Percentiles rank a stretch among this genome's conserved stretches.
Evolutionary conservation across 2,329 filamentous ascomycete species (phyloP).

Genomic region (Metarhizium sp.): DNA sequence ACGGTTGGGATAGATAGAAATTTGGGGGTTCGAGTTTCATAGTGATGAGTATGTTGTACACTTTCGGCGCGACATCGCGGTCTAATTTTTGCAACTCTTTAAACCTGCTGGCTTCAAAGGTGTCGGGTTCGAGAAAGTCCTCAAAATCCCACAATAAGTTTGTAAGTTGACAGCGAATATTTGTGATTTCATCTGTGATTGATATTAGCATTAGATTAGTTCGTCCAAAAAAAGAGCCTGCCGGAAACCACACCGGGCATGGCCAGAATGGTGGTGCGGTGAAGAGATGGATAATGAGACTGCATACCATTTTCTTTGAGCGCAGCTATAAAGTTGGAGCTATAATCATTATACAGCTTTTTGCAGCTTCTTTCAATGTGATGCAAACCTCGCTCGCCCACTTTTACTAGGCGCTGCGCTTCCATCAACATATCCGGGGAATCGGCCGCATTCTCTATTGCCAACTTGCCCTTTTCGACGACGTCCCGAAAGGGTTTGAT

Average conservation of each 20-base stretch:
- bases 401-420: slow-evolving; percentile 35
- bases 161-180: slow-evolving; percentile 36
- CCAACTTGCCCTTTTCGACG: slow-evolving; percentile 38
- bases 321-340: slow-evolving; percentile 37
- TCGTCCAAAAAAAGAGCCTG: not conserved
- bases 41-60: slow-evolving; percentile 41
- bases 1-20: slow-evolving; percentile 15
- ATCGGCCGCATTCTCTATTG: slow-evolving; percentile 37
- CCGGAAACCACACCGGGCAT: not conserved
- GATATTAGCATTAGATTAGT: not conserved
- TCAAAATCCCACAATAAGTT: slow-evolving; percentile 49
- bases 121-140: slow-evolving; percentile 39
- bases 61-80: slow-evolving; percentile 37
- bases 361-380: slow-evolving; percentile 42
- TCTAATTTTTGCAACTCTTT: slow-evolving; percentile 37
- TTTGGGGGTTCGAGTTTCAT: slow-evolving; percentile 38
- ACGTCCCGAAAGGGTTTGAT: slow-evolving; percentile 43
- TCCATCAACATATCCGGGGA: slow-evolving; percentile 38
- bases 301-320: slow-evolving; percentile 44
- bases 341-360: slow-evolving; percentile 38
- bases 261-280: not conserved
- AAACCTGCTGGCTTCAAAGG: slow-evolving; percentile 42
- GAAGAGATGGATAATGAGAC: not conserved
- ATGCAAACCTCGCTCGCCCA: slow-evolving; percentile 39
- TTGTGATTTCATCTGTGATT: slow-evolving; percentile 38